Percentiles rank a stretch among this genome's conserved stretches.
These are phyloP conservation scores for Cystobasidium sp. DNA, from an alignment of 1,284 basidiomycete genomes.

Conservation along the genomic window DNA sequence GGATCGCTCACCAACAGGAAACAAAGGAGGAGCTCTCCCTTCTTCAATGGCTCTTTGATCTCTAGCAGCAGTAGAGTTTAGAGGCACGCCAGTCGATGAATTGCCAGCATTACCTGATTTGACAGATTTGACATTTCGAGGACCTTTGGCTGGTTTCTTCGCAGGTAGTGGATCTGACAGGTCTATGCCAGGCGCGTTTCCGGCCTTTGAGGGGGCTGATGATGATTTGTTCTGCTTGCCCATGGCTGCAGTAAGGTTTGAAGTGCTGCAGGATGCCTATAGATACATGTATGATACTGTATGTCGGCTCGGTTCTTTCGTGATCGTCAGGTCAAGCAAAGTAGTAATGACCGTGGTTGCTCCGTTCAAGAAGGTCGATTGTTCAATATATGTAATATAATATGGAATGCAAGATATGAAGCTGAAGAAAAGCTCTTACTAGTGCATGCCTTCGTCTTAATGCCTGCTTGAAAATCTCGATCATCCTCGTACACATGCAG, in stretches of 20 bases:
- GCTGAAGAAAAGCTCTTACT: background rate
- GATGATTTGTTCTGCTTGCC: constrained; percentile 33
- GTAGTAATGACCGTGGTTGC: no score
- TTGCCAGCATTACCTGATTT: constrained; percentile 43
- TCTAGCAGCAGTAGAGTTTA: constrained; percentile 25
- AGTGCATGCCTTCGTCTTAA: background rate
- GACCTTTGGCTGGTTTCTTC: background rate
- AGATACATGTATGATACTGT: no score
- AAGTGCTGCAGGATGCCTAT: no score
- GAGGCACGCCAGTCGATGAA: constrained; percentile 7
- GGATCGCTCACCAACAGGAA: constrained; percentile 36
- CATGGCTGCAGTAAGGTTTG: background rate
- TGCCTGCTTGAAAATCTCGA: constrained; percentile 3
- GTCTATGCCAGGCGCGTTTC: background rate
- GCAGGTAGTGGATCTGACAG: background rate
- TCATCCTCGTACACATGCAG: background rate
- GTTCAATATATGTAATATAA: no score
- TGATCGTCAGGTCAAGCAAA: no score
- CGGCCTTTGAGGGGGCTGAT: no score
- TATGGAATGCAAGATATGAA: background rate
- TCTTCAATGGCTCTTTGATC: constrained; percentile 34
- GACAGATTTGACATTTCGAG: background rate
- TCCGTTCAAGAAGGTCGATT: no score
- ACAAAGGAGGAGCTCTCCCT: constrained; percentile 39
- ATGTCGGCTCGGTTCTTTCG: no score